Evolutionary conservation across 2,329 filamentous ascomycete genomes (phyloP).

Genomic region (Apiospora saccharicola): DNA sequence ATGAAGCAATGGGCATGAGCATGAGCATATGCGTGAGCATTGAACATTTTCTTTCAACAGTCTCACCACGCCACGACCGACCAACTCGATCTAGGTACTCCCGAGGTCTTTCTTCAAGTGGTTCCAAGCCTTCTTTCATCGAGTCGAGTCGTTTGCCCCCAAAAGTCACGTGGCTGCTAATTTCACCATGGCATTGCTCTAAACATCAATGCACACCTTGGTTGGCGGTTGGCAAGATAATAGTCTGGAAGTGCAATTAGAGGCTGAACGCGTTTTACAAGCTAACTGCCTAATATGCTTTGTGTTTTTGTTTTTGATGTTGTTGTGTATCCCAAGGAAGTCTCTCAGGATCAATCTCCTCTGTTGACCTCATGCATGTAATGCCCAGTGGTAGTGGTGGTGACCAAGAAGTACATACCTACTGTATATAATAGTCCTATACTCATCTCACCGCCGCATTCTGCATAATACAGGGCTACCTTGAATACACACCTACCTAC

Average conservation of each 20-base stretch:
- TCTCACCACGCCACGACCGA: neutral
- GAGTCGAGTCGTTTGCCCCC: neutral
- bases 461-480: neutral
- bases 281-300: neutral
- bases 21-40: too few species aligned
- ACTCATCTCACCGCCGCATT: neutral
- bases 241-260: conserved; percentile 1
- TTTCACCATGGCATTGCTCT: conserved; percentile 3
- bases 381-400: neutral
- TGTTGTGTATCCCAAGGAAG: neutral
- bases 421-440: neutral
- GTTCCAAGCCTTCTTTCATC: neutral
- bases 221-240: neutral
- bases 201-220: conserved; percentile 11
- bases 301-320: neutral
- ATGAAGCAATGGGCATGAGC: too few species aligned
- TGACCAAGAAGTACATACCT: neutral
- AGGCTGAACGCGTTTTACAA: conserved; percentile 3
- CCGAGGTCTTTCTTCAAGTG: conserved; percentile 1
- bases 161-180: conserved; percentile 6
- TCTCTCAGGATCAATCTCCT: neutral
- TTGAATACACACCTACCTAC: neutral
- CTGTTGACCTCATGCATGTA: too few species aligned
- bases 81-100: neutral
- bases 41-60: neutral